Conservation (phyloP, 176 grass and related monocot species). For the Raddia distichophylla region DNA sequence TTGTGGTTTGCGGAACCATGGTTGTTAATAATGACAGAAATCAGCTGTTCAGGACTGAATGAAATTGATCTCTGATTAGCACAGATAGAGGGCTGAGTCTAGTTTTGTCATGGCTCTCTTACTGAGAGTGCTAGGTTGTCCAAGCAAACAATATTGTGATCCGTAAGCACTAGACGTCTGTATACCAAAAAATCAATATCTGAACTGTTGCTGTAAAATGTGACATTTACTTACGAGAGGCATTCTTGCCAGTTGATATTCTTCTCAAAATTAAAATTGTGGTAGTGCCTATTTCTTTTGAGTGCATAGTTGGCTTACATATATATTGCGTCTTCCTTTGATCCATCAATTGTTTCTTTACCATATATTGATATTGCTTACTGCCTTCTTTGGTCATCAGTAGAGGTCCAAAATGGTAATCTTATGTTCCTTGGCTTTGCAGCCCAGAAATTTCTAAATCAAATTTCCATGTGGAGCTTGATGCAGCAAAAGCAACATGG, state of each 20-base stretch:
- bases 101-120: constrained; percentile 7
- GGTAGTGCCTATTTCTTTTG: not conserved
- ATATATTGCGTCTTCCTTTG: constrained; percentile 18
- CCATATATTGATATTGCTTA: not conserved
- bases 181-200: not conserved
- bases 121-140: not conserved
- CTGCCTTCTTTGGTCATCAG: constrained; percentile 16
- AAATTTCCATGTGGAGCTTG: constrained; percentile 84
- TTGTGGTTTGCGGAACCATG: constrained; percentile 1
- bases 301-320: not conserved
- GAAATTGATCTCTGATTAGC: constrained; percentile 6
- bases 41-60: constrained; percentile 15
- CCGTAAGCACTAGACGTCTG: not conserved
- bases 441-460: constrained; percentile 83
- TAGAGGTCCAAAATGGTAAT: constrained; percentile 6
- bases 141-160: not conserved
- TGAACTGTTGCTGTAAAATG: constrained; percentile 20
- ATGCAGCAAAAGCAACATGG: constrained; percentile 92
- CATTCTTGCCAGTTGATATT: not conserved
- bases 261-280: not conserved
- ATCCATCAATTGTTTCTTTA: not conserved
- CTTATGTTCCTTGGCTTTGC: constrained; percentile 46
- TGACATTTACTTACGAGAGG: not conserved
- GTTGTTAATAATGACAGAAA: not conserved
- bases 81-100: constrained; percentile 1